Percentiles rank a stretch among this genome's conserved stretches.
phyloP scores from a whole-genome alignment of 75 land plant genomes.

The Chamaecyparis obtusa region DNA sequence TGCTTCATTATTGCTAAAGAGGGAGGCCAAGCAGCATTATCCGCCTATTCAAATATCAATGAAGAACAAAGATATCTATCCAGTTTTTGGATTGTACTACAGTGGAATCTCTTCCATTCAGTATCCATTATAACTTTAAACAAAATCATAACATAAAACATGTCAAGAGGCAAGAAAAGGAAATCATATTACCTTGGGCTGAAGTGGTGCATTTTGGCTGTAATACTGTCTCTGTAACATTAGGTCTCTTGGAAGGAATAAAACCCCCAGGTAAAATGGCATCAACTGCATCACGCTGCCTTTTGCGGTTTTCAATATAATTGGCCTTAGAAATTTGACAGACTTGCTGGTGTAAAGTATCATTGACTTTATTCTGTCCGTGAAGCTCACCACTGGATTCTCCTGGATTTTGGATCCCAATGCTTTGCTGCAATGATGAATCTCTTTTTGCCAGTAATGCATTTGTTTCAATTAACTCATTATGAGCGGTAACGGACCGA shows the following conservation, averaged over 20 bases:
- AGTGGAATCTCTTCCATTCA: neutral
- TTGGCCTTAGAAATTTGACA: neutral
- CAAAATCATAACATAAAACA: neutral
- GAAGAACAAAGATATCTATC: neutral
- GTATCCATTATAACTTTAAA: neutral
- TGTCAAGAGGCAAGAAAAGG: neutral
- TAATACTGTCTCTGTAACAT: slow-evolving; percentile 16
- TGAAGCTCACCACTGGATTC: slow-evolving; percentile 7
- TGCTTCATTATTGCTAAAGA: neutral
- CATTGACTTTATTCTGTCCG: neutral
- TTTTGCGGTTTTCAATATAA: slow-evolving; percentile 37
- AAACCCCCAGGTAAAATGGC: slow-evolving; percentile 49
- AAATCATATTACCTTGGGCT: neutral
- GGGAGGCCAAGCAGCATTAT: neutral
- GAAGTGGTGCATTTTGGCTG: neutral
- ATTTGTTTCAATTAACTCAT: neutral
- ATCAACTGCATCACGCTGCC: slow-evolving; percentile 68
- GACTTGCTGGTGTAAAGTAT: neutral
- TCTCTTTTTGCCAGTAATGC: neutral
- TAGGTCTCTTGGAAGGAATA: slow-evolving; percentile 47
- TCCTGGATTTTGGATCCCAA: neutral
- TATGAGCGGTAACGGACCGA: neutral
- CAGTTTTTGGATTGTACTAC: neutral
- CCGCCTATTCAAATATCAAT: neutral
- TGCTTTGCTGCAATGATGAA: neutral